phyloP scores from a whole-genome alignment of 2,329 filamentous ascomycete species.

The Alternaria rosae region DNA sequence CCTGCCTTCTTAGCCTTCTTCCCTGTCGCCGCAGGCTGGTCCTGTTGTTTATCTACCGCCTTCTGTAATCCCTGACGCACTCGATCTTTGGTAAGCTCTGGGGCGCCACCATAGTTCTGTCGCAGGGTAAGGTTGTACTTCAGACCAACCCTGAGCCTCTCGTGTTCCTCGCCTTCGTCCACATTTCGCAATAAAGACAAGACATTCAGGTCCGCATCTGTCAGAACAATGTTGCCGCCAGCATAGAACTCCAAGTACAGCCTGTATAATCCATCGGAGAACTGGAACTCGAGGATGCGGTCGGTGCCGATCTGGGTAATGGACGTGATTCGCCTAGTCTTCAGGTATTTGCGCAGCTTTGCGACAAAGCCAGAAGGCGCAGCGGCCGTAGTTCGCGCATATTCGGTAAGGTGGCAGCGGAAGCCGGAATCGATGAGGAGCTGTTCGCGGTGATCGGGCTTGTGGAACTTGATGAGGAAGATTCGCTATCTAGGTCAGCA shows the following conservation, averaged over 20 bases:
- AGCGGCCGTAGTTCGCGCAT: slow-evolving; percentile 83
- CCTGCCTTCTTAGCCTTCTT: slow-evolving; percentile 78
- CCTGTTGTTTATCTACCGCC: slow-evolving; percentile 66
- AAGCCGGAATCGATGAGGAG: slow-evolving; percentile 94
- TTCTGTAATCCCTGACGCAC: slow-evolving; percentile 73
- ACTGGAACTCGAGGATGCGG: slow-evolving; percentile 88
- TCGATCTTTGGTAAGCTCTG: slow-evolving; percentile 75
- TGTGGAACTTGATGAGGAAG: slow-evolving; percentile 92
- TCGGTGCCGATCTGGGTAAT: slow-evolving; percentile 91
- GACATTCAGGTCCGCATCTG: slow-evolving; percentile 83
- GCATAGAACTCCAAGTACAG: slow-evolving; percentile 97
- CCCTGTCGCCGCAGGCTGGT: slow-evolving; percentile 56
- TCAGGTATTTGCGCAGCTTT: slow-evolving; percentile 84
- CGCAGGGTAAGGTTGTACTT: slow-evolving; percentile 81
- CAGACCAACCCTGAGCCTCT: slow-evolving; percentile 78
- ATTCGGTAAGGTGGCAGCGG: slow-evolving; percentile 91
- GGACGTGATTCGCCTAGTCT: slow-evolving; percentile 81
- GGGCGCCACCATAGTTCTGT: slow-evolving; percentile 82
- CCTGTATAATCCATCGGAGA: slow-evolving; percentile 88
- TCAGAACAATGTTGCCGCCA: slow-evolving; percentile 91
- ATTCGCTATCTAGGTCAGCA: slow-evolving; percentile 68
- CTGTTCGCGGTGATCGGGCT: slow-evolving; percentile 87
- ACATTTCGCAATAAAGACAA: slow-evolving; percentile 82
- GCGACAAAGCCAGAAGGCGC: slow-evolving; percentile 86
- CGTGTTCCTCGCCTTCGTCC: slow-evolving; percentile 80